Percentiles rank a stretch among this genome's conserved stretches.
Evolutionary conservation across 495 filamentous ascomycete species (phyloP).

Genomic region (Penicillium taxi): DNA sequence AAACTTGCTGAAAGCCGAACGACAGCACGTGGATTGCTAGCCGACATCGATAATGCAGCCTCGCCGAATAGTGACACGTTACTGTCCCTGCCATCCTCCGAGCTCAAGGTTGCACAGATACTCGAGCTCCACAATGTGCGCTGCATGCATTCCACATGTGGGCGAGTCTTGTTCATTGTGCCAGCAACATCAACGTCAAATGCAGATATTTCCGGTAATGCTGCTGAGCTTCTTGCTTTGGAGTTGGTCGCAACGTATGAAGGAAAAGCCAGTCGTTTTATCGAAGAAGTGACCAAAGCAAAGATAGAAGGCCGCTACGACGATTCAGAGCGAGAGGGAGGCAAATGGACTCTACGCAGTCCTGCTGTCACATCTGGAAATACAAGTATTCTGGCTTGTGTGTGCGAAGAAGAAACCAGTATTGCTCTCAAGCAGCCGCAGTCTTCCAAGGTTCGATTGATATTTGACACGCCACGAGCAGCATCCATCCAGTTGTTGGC

Average conservation of each 20-base stretch:
- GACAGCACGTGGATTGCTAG: constrained; percentile 68
- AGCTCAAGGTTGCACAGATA: constrained; percentile 67
- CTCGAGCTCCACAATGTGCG: constrained; percentile 61
- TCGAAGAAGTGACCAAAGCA: constrained; percentile 81
- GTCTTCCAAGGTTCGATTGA: constrained; percentile 28
- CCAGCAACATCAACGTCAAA: constrained; percentile 51
- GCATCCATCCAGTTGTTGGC: constrained; percentile 23
- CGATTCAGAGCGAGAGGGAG: constrained; percentile 67
- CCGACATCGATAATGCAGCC: constrained; percentile 61
- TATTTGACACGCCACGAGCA: constrained; percentile 31
- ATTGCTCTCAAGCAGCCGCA: constrained; percentile 19
- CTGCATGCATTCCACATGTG: constrained; percentile 70
- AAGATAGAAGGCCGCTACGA: constrained; percentile 76
- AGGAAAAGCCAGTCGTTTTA: constrained; percentile 64
- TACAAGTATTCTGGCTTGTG: constrained; percentile 61
- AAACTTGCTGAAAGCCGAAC: constrained; percentile 53
- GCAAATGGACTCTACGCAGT: constrained; percentile 69
- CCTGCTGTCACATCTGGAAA: constrained; percentile 50
- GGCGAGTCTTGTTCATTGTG: constrained; percentile 63
- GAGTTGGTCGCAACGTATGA: constrained; percentile 61
- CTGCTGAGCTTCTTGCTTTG: constrained; percentile 53
- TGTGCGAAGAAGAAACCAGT: constrained; percentile 59
- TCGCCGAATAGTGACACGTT: constrained; percentile 41
- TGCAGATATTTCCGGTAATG: constrained; percentile 29
- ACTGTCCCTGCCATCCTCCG: constrained; percentile 29